phyloP scores from a whole-genome alignment of 768 basidiomycete genomes.

The Peribolospora kevripleyi region DNA sequence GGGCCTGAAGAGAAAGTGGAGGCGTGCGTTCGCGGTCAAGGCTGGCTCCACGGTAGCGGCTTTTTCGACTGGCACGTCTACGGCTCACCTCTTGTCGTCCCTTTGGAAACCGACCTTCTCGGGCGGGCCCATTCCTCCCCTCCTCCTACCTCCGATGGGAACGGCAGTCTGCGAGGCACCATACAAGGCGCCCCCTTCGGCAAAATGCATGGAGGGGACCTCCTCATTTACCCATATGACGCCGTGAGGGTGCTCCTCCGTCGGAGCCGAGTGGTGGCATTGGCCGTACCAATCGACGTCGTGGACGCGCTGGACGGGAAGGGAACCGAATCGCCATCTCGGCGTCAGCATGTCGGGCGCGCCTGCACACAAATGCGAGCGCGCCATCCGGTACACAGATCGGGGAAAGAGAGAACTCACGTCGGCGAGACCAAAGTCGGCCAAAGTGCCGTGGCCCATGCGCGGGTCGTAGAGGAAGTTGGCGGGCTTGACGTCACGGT shows the following conservation, averaged over 20 bases:
- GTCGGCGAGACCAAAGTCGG: constrained; percentile 88
- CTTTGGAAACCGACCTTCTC: constrained; percentile 57
- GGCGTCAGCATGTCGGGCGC: background rate
- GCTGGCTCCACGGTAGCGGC: too few relatives aligned
- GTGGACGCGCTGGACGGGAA: background rate
- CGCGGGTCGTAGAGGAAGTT: constrained; percentile 84
- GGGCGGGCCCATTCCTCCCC: too few relatives aligned
- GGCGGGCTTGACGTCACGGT: constrained; percentile 93
- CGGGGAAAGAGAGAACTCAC: constrained; percentile 26
- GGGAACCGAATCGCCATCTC: background rate
- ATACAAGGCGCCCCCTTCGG: too few relatives aligned
- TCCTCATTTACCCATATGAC: too few relatives aligned
- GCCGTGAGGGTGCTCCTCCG: constrained; percentile 44
- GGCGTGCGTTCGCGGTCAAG: background rate
- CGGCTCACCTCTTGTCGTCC: constrained; percentile 40
- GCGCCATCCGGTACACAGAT: background rate
- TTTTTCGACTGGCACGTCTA: background rate
- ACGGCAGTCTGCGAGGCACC: too few relatives aligned
- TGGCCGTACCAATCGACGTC: constrained; percentile 14
- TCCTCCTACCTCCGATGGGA: too few relatives aligned
- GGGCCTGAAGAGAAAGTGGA: constrained; percentile 27
- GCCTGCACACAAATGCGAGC: background rate
- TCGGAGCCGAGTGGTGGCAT: constrained; percentile 58
- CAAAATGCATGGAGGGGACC: too few relatives aligned
- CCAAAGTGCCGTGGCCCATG: constrained; percentile 58